Base-by-base conservation (phyloP, 108 stramenopile species). In the Cafeteria roenbergensis region DNA sequence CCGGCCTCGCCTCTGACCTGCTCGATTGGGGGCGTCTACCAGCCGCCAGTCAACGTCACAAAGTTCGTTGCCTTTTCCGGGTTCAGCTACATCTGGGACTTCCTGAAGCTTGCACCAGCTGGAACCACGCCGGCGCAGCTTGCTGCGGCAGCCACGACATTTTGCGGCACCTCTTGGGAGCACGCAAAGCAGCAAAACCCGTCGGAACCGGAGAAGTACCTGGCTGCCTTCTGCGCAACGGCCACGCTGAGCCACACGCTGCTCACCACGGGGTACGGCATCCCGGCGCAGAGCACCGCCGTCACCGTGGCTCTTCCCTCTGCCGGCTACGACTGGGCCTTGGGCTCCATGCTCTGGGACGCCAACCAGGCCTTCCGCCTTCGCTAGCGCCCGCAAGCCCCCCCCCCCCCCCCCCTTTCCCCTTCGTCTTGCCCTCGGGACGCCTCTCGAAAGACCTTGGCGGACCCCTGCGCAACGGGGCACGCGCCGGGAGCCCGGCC, bases 21-120 rank as follows among this genome's bases (percentile, higher is more conserved):
- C 63, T 53, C 62, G 26, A 31, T 73, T 42, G 24, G 27, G n/a
- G 57, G 67, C 55, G 50, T 68, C n/a, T 66, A 60, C 62, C 72
- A 73, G 67, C 72, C 72, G 25, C 0, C 54, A 6, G 1, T 62
- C 62, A 35, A 38, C 33, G 1, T n/a, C 27, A 22, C 9, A 34
- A 14, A 14, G 27, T 35, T 20, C n/a, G 0, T 68, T 0, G 32
- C 61, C 24, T 66, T 48, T 26, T 68, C 42, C 32, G 71, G 64
- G 36, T 73, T 68, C 60, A 38, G 1, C 62, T 73, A 73, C 50
- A 31, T 55, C 34, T 61, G 24, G 1, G 22, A 34, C 27, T 57
- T 62, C 38, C 52, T 73, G 8, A 53, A 27, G 25, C 14, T 69
- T 1, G 14, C 8, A 0, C 30, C 3, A 1, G 12, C 30, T 21